Evolutionary conservation across 2,329 filamentous ascomycete species (phyloP).

Genomic region (Phialemonium atrogriseum): DNA sequence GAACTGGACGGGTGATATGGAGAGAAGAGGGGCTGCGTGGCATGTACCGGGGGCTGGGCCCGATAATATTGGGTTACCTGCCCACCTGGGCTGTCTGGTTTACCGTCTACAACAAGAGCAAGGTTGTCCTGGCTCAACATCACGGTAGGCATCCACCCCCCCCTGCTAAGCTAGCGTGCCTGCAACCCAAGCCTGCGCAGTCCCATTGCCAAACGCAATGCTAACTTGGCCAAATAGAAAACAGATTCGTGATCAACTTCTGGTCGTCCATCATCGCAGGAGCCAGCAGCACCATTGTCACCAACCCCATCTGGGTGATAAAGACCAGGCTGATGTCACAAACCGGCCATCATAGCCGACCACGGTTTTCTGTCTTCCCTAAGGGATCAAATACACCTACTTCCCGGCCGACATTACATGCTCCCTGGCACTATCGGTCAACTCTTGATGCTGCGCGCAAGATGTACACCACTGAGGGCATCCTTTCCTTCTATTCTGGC

Average conservation of each 20-base stretch:
- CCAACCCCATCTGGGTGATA: slow-evolving; percentile 99
- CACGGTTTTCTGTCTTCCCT: slow-evolving; percentile 35
- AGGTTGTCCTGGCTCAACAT: slow-evolving; percentile 60
- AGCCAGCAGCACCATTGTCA: slow-evolving; percentile 84
- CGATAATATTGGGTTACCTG: slow-evolving; percentile 90
- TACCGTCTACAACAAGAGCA: slow-evolving; percentile 88
- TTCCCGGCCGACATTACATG: slow-evolving; percentile 45
- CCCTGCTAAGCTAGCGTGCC: background rate
- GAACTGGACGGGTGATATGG: slow-evolving; percentile 81
- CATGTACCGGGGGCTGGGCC: slow-evolving; percentile 87
- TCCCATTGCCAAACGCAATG: slow-evolving; percentile 1
- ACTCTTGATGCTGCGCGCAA: slow-evolving; percentile 89
- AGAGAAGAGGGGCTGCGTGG: slow-evolving; percentile 79
- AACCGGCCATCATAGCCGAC: slow-evolving; percentile 39
- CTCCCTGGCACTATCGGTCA: slow-evolving; percentile 85
- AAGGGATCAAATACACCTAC: slow-evolving; percentile 46
- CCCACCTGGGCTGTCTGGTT: slow-evolving; percentile 99
- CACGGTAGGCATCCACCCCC: slow-evolving; percentile 43
- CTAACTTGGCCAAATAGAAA: slow-evolving; percentile 43
- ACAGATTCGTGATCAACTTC: slow-evolving; percentile 70
- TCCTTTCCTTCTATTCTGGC: slow-evolving; percentile 90
- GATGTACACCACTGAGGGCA: slow-evolving; percentile 88
- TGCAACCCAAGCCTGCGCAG: background rate
- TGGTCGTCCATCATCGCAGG: slow-evolving; percentile 88
- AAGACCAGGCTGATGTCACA: slow-evolving; percentile 98